A percentile compares a stretch with the other conserved stretches of the same genome.
Evolutionary conservation across 805 yeast genomes (phyloP).

Genomic region (Candida ponderosae): DNA sequence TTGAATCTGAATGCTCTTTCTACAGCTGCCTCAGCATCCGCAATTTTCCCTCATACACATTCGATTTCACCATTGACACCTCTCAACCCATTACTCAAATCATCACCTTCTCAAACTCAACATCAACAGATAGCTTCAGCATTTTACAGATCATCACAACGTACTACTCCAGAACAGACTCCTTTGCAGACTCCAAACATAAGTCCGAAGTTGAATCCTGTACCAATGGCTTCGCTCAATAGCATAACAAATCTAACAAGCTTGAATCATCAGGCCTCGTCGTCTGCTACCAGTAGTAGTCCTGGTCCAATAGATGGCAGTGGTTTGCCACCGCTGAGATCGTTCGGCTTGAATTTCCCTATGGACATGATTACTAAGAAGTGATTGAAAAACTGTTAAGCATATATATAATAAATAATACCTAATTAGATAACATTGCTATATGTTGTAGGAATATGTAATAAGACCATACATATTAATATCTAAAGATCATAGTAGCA

Average conservation of each 20-base stretch:
- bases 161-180: slow-evolving; percentile 22
- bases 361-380: slow-evolving; percentile 3
- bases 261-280: not conserved
- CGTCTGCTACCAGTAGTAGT: not conserved
- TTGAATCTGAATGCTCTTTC: not conserved
- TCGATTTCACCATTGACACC: not conserved
- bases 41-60: not conserved
- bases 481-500: too few relatives aligned
- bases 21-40: not conserved
- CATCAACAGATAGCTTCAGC: not conserved
- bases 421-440: too few relatives aligned
- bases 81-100: not conserved
- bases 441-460: too few relatives aligned
- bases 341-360: slow-evolving; percentile 19
- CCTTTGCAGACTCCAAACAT: slow-evolving; percentile 21
- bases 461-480: too few relatives aligned
- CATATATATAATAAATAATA: too few relatives aligned
- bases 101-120: not conserved
- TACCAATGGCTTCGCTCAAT: not conserved
- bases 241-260: not conserved
- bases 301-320: slow-evolving; percentile 3
- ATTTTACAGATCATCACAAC: not conserved
- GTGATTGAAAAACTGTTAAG: too few relatives aligned
- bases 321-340: slow-evolving; percentile 20
- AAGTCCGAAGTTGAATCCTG: slow-evolving; percentile 16